These are phyloP conservation scores for Schoenoplectus triqueter DNA, from an alignment of 202 grass and related monocot species.

Conservation along the genomic window DNA sequence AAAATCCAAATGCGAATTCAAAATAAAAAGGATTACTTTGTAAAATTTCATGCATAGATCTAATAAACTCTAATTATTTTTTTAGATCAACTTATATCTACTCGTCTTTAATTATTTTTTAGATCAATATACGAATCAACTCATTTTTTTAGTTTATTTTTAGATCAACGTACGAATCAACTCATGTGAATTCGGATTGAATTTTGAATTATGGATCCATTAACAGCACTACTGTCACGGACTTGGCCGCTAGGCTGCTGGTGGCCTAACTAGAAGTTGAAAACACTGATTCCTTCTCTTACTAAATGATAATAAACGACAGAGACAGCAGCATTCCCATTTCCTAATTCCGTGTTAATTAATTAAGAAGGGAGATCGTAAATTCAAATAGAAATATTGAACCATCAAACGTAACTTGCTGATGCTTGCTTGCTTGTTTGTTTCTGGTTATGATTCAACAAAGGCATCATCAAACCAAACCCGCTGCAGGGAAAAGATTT, in stretches of 20 bases:
- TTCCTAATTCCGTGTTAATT: conserved; percentile 25
- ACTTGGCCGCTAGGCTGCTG: neutral
- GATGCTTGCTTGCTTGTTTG: conserved; percentile 2
- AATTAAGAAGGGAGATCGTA: conserved; percentile 20
- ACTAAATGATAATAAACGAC: neutral
- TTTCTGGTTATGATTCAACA: conserved; percentile 11
- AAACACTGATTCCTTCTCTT: neutral
- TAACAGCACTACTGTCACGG: neutral
- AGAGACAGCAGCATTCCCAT: conserved; percentile 33
- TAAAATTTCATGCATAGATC: too few species aligned
- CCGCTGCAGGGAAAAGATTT: neutral
- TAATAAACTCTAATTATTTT: too few species aligned
- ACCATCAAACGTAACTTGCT: conserved; percentile 6
- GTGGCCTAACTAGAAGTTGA: too few species aligned
- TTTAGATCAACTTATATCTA: too few species aligned
- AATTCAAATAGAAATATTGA: neutral
- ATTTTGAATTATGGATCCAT: too few species aligned
- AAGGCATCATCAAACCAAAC: conserved; percentile 23
- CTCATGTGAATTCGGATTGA: too few species aligned
- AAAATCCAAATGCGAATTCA: too few species aligned
- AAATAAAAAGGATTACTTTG: too few species aligned
- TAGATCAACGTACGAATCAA: too few species aligned
- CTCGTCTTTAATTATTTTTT: too few species aligned
- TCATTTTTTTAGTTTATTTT: too few species aligned
- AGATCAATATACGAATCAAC: too few species aligned